Percentiles rank a stretch among this genome's conserved stretches.
phyloP scores from a whole-genome alignment of 2,329 filamentous ascomycete species.

The Bipolaris zeicola region DNA sequence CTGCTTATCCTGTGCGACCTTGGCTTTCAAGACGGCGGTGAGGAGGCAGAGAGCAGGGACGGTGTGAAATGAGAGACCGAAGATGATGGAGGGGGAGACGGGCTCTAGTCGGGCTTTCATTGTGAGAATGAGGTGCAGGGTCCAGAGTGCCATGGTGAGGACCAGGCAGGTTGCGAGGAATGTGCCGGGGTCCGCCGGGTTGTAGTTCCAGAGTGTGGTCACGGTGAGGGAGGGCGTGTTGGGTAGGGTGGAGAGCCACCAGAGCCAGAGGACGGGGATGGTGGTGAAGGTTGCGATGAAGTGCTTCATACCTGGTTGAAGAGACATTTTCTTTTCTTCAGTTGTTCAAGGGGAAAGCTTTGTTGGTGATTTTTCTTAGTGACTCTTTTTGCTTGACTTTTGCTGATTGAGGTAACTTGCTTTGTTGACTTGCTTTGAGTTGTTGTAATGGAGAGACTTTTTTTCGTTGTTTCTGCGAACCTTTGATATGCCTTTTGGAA shows the following conservation, averaged over 20 bases:
- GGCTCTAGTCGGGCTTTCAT: background rate
- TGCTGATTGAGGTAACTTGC: no score
- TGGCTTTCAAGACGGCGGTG: conserved; percentile 2
- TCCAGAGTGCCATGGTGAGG: background rate
- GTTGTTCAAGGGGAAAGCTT: background rate
- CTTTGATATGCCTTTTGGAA: no score
- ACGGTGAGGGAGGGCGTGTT: background rate
- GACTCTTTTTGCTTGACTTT: no score
- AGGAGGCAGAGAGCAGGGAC: conserved; percentile 15
- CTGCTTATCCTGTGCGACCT: conserved; percentile 1
- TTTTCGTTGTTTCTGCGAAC: no score
- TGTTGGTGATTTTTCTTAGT: background rate
- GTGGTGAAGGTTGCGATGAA: conserved; percentile 1
- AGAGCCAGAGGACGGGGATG: background rate
- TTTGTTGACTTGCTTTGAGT: no score
- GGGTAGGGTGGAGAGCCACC: background rate
- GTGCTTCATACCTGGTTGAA: background rate
- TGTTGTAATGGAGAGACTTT: no score
- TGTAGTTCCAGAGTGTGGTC: background rate
- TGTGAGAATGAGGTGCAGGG: background rate
- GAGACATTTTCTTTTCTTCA: background rate
- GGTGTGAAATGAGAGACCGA: conserved; percentile 17
- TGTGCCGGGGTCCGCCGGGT: background rate
- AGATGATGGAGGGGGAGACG: background rate
- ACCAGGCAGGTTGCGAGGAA: background rate